These are phyloP conservation scores for Filosporella fistucella DNA, from an alignment of 495 filamentous ascomycete species.

Conservation along the genomic window DNA sequence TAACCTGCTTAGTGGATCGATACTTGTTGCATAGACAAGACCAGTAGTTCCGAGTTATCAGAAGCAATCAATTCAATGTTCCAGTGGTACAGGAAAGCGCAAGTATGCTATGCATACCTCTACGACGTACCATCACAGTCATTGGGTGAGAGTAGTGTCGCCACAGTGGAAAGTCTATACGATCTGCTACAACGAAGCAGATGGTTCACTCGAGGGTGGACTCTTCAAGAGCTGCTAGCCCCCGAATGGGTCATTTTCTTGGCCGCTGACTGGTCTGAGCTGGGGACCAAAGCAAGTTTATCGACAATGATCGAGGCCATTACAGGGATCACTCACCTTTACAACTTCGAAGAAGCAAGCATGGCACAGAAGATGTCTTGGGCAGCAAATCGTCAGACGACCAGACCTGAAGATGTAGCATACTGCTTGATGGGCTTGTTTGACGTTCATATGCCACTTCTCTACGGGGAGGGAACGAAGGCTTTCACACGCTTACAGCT, in stretches of 20 bases:
- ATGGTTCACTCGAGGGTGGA: no score
- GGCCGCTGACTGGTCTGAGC: neutral
- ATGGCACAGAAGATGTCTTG: no score
- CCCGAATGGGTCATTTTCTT: neutral
- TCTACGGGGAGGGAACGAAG: neutral
- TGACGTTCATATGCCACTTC: neutral
- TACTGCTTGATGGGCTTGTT: neutral
- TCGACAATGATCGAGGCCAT: neutral
- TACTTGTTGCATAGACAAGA: neutral
- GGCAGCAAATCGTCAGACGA: neutral
- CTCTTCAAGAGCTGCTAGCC: neutral
- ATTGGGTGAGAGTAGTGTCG: no score
- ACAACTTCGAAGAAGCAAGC: neutral
- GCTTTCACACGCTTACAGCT: neutral
- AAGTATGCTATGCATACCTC: neutral
- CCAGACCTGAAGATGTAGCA: neutral
- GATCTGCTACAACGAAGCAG: neutral
- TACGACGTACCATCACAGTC: neutral
- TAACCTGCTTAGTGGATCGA: no score
- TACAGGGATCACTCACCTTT: neutral
- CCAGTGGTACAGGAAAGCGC: neutral
- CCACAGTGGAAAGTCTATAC: neutral
- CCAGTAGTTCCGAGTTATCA: neutral
- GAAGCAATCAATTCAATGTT: slow-evolving; percentile 2
- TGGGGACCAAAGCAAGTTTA: neutral